Percentiles rank a stretch among this genome's conserved stretches.
These are phyloP conservation scores for Melastoma malabathricum DNA, from an alignment of 345 rosid species.

Conservation along the genomic window DNA sequence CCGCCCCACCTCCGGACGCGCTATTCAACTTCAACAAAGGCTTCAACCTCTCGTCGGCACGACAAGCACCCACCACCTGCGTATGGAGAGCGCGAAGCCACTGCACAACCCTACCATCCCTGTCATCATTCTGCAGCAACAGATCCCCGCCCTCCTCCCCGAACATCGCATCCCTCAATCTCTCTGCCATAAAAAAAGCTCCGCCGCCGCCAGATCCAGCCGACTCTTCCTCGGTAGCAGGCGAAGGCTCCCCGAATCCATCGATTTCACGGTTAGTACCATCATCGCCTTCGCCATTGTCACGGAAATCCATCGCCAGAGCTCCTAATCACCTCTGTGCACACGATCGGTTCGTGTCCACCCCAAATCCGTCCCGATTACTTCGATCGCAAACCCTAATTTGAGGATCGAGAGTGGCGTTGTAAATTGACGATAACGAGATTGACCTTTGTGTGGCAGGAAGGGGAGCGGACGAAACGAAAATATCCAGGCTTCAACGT, in stretches of 20 bases:
- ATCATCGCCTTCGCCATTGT: too few species aligned
- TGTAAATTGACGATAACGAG: too few species aligned
- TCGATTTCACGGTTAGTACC: too few species aligned
- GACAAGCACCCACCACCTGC: slow-evolving; percentile 90
- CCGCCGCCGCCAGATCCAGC: slow-evolving; percentile 36
- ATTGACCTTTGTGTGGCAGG: not conserved
- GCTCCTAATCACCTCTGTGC: too few species aligned
- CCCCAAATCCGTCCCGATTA: too few species aligned
- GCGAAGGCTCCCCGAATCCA: slow-evolving; percentile 12
- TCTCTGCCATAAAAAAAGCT: slow-evolving; percentile 23
- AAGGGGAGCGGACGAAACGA: not conserved
- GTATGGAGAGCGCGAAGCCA: slow-evolving; percentile 90
- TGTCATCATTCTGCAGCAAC: slow-evolving; percentile 43
- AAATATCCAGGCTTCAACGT: too few species aligned
- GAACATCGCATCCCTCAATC: slow-evolving; percentile 38
- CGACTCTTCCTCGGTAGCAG: slow-evolving; percentile 7
- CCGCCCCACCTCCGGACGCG: slow-evolving; percentile 49
- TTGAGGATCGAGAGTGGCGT: too few species aligned
- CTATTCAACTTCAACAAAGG: slow-evolving; percentile 62
- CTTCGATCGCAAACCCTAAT: too few species aligned
- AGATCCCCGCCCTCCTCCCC: slow-evolving; percentile 50
- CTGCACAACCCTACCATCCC: slow-evolving; percentile 64
- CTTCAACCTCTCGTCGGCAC: slow-evolving; percentile 92
- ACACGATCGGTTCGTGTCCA: too few species aligned
- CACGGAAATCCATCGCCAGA: too few species aligned